These are phyloP conservation scores for Aspergillus nanangensis DNA, from an alignment of 495 filamentous ascomycete genomes.

Conservation along the genomic window DNA sequence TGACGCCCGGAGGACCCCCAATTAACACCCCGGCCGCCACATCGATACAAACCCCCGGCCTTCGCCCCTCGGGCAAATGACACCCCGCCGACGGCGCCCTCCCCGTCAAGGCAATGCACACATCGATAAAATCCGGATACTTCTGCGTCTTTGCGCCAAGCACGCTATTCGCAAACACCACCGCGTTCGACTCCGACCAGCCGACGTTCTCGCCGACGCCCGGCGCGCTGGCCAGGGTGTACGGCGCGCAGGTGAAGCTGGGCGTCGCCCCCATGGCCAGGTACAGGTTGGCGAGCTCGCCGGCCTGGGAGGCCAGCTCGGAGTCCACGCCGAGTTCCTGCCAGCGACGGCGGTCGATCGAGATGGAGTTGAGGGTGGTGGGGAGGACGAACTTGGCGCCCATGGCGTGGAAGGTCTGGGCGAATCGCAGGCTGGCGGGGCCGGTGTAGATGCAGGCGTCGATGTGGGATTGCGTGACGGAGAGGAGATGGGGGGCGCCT, in stretches of 20 bases:
- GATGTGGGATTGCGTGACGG: slow-evolving; percentile 24
- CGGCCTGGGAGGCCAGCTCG: slow-evolving; percentile 10
- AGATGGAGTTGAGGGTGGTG: slow-evolving; percentile 29
- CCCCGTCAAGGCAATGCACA: slow-evolving; percentile 28
- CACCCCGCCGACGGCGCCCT: slow-evolving; percentile 11
- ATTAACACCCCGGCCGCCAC: slow-evolving; percentile 1
- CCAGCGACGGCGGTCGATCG: slow-evolving; percentile 25
- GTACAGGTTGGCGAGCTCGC: slow-evolving; percentile 19
- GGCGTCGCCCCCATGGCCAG: slow-evolving; percentile 23
- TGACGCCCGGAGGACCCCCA: neutral
- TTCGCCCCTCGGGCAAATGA: slow-evolving; percentile 10
- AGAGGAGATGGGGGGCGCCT: slow-evolving; percentile 15
- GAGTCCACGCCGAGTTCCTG: slow-evolving; percentile 17
- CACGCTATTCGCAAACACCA: slow-evolving; percentile 30
- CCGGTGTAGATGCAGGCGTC: slow-evolving; percentile 33
- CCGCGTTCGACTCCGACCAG: slow-evolving; percentile 32
- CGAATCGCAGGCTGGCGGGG: slow-evolving; percentile 19
- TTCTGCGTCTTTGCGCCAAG: slow-evolving; percentile 28
- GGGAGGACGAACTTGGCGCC: slow-evolving; percentile 21
- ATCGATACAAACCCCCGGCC: neutral
- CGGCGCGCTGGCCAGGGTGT: slow-evolving; percentile 21
- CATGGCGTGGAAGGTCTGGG: slow-evolving; percentile 14
- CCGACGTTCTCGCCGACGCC: slow-evolving; percentile 18
- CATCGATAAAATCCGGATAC: slow-evolving; percentile 28
- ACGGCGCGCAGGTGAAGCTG: slow-evolving; percentile 32